Conservation (phyloP, 2,329 filamentous ascomycete species). For the Aureobasidium mangrovei region DNA sequence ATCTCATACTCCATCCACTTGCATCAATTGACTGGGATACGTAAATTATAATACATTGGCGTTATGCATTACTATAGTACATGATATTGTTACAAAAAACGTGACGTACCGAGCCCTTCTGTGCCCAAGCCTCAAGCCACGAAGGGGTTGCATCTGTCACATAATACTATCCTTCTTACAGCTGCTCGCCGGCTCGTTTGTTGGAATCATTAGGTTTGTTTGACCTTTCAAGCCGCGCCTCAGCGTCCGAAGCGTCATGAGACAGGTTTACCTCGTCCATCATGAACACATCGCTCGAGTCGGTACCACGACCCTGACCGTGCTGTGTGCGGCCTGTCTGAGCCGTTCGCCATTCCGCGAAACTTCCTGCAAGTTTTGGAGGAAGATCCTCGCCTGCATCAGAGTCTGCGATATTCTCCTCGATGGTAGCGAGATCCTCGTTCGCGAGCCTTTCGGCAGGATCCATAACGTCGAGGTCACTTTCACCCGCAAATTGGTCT, state of each 20-base stretch:
- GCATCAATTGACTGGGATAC: too few relatives aligned
- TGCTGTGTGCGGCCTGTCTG: background rate
- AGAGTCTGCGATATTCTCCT: slow-evolving; percentile 9
- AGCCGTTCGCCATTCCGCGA: slow-evolving; percentile 16
- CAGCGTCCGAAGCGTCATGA: background rate
- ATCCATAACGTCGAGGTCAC: slow-evolving; percentile 20
- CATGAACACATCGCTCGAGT: background rate
- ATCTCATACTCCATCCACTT: too few relatives aligned
- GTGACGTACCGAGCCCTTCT: too few relatives aligned
- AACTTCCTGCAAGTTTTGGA: background rate
- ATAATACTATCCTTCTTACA: too few relatives aligned
- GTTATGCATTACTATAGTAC: slow-evolving; percentile 12
- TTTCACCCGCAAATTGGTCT: slow-evolving; percentile 24
- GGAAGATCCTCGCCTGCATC: slow-evolving; percentile 12
- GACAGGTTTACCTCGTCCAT: background rate
- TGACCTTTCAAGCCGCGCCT: too few relatives aligned
- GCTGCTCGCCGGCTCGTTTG: too few relatives aligned
- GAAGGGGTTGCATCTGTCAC: too few relatives aligned
- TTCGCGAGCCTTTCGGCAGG: slow-evolving; percentile 12
- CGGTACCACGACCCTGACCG: too few relatives aligned
- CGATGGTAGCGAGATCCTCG: slow-evolving; percentile 7
- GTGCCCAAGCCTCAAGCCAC: too few relatives aligned
- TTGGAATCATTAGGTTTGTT: background rate
- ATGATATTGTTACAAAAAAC: background rate
- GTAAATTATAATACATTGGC: background rate